Evolutionary conservation across 768 basidiomycete species (phyloP), one percentile per base, ranked within the genome.

Genomic region (Naematelia aurantialba): DNA sequence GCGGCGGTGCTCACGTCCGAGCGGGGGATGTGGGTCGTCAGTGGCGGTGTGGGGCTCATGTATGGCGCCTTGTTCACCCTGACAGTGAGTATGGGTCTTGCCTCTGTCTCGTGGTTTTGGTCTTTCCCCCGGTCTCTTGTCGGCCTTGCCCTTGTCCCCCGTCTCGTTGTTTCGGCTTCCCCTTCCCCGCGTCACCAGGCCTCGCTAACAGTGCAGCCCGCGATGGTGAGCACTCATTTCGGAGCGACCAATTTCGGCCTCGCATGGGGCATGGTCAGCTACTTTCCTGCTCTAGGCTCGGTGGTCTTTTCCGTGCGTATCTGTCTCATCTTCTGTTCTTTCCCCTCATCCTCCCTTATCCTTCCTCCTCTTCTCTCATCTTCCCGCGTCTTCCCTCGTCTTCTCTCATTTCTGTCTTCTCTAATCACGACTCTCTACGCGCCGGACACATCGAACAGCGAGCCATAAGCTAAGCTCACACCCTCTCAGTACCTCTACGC

Each of bases 191-290:
- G n/a, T n/a, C n/a, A n/a, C n/a, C n/a, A n/a, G n/a, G n/a, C n/a
- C n/a, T n/a, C n/a, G n/a, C n/a, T n/a, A n/a, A n/a, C n/a, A n/a
- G n/a, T n/a, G n/a, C n/a, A 73, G 72, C 72, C 76, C 4, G 76
- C 76, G 0, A 71, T 77, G 31, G 67, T 75, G 21, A 72, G 72
- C 14, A 61, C 72, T n/a, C 76, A 77, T 60, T 77, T 73, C 48
- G 76, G 72, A 17, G 60, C 72, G 10, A 73, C 74, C 4, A 73
- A 74, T 52, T 77, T 77, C 51, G 76, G 76, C 50, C 53, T 77
- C 12, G 72, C 76, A 5, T 77, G 76, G 76, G 76, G 76, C 12
- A 74, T 75, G 72, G 55, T 77, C 19, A 73, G 72, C 26, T 77
- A 77, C 55, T 77, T 77, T 56, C 61, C 71, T 4, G 75, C 75